These are phyloP conservation scores for Plasmopara muralis DNA, from an alignment of 352 stramenopile genomes.

Conservation along the genomic window DNA sequence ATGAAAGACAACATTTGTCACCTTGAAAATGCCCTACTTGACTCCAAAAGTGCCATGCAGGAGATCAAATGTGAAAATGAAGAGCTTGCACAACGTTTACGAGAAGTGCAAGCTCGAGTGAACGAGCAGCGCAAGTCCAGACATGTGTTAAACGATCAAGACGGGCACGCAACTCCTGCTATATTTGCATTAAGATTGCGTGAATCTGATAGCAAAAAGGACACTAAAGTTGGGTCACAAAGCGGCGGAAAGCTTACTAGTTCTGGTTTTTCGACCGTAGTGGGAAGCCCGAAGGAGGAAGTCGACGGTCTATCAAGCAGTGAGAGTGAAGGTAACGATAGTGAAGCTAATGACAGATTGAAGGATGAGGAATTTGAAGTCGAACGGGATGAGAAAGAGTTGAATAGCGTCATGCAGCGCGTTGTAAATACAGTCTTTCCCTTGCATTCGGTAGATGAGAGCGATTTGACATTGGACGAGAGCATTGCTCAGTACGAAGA, in stretches of 20 bases:
- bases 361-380: conserved; percentile 26
- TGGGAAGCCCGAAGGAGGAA: conserved; percentile 12
- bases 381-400: conserved; percentile 37
- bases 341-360: conserved; percentile 26
- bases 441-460: conserved; percentile 22
- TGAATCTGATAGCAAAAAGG: conserved; percentile 11
- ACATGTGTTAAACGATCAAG: neutral
- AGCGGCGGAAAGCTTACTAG: conserved; percentile 1
- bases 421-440: conserved; percentile 50
- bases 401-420: conserved; percentile 40
- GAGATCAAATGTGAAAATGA: conserved; percentile 53
- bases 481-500: conserved; percentile 57
- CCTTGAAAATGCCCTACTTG: conserved; percentile 27
- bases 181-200: conserved; percentile 44
- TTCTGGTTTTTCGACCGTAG: neutral
- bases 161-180: conserved; percentile 7
- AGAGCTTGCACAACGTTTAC: conserved; percentile 39
- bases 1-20: conserved; percentile 35
- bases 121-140: conserved; percentile 18
- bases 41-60: conserved; percentile 22
- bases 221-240: conserved; percentile 6
- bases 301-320: conserved; percentile 48
- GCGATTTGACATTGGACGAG: conserved; percentile 29
- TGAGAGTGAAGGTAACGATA: conserved; percentile 21
- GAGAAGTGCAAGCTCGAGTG: conserved; percentile 40